Evolutionary conservation across 148 eudicot species (phyloP).

Genomic region (Spergularia bocconei): DNA sequence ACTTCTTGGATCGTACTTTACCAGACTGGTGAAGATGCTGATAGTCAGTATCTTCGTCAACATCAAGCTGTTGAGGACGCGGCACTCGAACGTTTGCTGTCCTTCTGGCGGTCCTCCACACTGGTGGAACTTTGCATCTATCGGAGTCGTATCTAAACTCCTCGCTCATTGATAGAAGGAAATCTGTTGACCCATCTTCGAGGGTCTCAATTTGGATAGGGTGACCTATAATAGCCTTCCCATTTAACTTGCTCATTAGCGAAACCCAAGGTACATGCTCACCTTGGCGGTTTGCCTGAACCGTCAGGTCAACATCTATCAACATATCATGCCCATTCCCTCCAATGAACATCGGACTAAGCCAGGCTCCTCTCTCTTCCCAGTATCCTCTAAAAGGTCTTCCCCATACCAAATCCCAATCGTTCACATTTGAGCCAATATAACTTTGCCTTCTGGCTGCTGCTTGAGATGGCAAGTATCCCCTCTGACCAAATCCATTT

Average conservation of each 20-base stretch:
- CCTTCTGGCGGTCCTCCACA: conserved; percentile 82
- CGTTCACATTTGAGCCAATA: conserved; percentile 25
- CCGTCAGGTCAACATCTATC: conserved; percentile 80
- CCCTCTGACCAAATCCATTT: conserved; percentile 38
- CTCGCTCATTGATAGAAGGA: conserved; percentile 37
- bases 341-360: conserved; percentile 43
- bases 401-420: conserved; percentile 62
- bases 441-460: conserved; percentile 40
- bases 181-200: conserved; percentile 64
- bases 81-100: conserved; percentile 66
- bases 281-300: conserved; percentile 69
- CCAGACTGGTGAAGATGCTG: conserved; percentile 38
- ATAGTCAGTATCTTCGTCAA: conserved; percentile 35
- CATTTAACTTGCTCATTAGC: conserved; percentile 83
- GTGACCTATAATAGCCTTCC: conserved; percentile 90
- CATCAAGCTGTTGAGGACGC: conserved; percentile 49
- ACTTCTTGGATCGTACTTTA: conserved; percentile 34
- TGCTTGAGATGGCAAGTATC: conserved; percentile 31
- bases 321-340: conserved; percentile 49
- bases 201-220: conserved; percentile 83
- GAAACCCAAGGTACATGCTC: conserved; percentile 94
- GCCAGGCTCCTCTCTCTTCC: conserved; percentile 49
- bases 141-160: conserved; percentile 31
- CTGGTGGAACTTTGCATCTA: conserved; percentile 37
- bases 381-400: conserved; percentile 50